Percentiles rank a stretch among this genome's conserved stretches.
These are phyloP conservation scores for Earliella scabrosa DNA, from an alignment of 1,284 basidiomycete species.

Conservation along the genomic window DNA sequence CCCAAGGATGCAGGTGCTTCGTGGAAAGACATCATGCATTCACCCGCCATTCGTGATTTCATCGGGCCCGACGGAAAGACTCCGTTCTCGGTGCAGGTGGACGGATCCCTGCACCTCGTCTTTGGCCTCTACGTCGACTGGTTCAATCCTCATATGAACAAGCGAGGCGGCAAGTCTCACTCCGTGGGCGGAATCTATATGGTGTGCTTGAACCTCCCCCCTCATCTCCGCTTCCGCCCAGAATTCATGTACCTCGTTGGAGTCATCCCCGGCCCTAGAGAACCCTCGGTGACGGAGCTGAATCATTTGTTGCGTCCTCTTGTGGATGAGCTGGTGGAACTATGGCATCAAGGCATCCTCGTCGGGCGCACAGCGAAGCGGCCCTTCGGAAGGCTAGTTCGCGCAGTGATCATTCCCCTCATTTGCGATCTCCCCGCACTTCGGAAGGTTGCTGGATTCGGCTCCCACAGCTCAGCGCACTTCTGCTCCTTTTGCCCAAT, in stretches of 20 bases:
- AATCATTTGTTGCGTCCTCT: constrained; percentile 28
- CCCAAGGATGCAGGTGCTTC: not conserved
- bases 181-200: too few relatives aligned
- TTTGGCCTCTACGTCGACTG: constrained; percentile 33
- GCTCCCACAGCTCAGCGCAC: not conserved
- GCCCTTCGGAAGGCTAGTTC: constrained; percentile 10
- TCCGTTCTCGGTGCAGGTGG: too few relatives aligned
- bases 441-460: constrained; percentile 17
- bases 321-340: constrained; percentile 21
- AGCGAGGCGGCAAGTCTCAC: constrained; percentile 27
- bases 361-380: constrained; percentile 3
- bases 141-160: constrained; percentile 35
- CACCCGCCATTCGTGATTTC: constrained; percentile 1
- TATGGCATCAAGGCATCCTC: constrained; percentile 23
- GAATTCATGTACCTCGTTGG: constrained; percentile 32
- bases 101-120: constrained; percentile 26
- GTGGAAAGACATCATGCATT: constrained; percentile 6
- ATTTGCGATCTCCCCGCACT: constrained; percentile 11
- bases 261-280: constrained; percentile 24
- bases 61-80: constrained; percentile 8
- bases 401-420: too few relatives aligned
- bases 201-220: too few relatives aligned
- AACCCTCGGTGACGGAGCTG: constrained; percentile 19
- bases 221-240: constrained; percentile 23
- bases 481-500: constrained; percentile 25